Evolutionary conservation across 2,329 filamentous ascomycete genomes (phyloP).

Genomic region (Xylaria sp.): DNA sequence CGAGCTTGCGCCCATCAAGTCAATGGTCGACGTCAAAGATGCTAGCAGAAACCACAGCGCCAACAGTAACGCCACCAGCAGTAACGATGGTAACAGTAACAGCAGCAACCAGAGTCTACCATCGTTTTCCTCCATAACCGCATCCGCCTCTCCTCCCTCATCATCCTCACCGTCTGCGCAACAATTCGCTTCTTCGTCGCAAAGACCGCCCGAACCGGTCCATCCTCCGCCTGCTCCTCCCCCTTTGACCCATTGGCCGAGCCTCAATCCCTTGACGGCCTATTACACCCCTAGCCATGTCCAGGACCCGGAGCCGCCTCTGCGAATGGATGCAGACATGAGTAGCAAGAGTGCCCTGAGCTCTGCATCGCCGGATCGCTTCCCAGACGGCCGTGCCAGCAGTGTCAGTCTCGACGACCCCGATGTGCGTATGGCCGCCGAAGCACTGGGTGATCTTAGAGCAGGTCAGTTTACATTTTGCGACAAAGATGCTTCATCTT

Average conservation of each 20-base stretch:
- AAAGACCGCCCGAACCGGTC: constrained; percentile 44
- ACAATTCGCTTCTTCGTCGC: constrained; percentile 37
- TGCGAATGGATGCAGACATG: constrained; percentile 61
- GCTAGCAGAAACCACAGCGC: constrained; percentile 31
- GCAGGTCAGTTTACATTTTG: constrained; percentile 66
- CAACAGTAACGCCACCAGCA: constrained; percentile 20
- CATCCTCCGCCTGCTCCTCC: constrained; percentile 45
- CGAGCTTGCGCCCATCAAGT: constrained; percentile 59
- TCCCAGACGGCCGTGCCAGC: constrained; percentile 57
- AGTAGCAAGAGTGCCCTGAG: constrained; percentile 56
- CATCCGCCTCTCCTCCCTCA: constrained; percentile 43
- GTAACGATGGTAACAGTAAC: constrained; percentile 14
- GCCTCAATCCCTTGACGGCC: constrained; percentile 60
- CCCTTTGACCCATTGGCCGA: constrained; percentile 58
- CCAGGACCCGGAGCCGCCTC: constrained; percentile 58
- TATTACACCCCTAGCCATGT: constrained; percentile 60
- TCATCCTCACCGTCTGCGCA: constrained; percentile 40
- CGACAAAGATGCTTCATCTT: no score
- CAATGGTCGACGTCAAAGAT: constrained; percentile 44
- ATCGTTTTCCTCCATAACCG: constrained; percentile 57
- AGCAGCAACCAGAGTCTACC: constrained; percentile 51
- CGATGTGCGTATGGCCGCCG: constrained; percentile 76
- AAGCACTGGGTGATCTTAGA: constrained; percentile 79
- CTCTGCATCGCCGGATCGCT: constrained; percentile 60
- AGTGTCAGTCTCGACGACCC: constrained; percentile 73